Conservation (phyloP, 1,284 basidiomycete genomes). For the Xerocomus cyaneibrunnescens region DNA sequence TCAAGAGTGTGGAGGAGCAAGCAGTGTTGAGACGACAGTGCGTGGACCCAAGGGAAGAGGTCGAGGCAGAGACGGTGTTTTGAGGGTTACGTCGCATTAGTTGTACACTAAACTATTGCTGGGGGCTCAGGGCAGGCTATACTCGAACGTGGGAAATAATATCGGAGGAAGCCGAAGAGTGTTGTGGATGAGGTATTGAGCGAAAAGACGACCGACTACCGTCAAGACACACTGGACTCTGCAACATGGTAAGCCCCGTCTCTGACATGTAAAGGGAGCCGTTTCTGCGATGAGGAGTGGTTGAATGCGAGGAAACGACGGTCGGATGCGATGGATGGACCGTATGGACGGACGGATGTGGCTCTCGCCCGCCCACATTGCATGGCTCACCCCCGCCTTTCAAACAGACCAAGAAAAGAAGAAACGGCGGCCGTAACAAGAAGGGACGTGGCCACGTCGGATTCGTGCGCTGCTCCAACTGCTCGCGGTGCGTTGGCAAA, state of each 20-base stretch:
- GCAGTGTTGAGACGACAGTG: slow-evolving; percentile 24
- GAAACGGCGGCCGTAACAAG: slow-evolving; percentile 98
- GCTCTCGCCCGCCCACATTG: neutral
- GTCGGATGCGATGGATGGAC: slow-evolving; percentile 13
- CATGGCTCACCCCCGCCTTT: slow-evolving; percentile 3
- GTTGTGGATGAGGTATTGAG: slow-evolving; percentile 1
- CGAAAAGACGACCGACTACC: slow-evolving; percentile 20
- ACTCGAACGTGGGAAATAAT: slow-evolving; percentile 21
- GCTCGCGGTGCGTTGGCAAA: slow-evolving; percentile 91
- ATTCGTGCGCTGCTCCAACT: slow-evolving; percentile 98
- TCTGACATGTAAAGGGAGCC: neutral
- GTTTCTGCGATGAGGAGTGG: slow-evolving; percentile 2
- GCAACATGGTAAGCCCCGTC: slow-evolving; percentile 31
- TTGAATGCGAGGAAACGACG: neutral
- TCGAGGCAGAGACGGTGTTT: slow-evolving; percentile 27
- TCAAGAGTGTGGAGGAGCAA: slow-evolving; percentile 54
- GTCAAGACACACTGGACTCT: slow-evolving; percentile 22
- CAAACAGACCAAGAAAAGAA: slow-evolving; percentile 94
- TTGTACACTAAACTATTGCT: too few relatives aligned
- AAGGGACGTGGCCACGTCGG: slow-evolving; percentile 96
- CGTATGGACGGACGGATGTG: neutral
- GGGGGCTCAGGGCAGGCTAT: slow-evolving; percentile 32
- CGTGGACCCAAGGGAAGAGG: slow-evolving; percentile 25
- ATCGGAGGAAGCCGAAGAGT: slow-evolving; percentile 24
- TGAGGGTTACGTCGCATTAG: slow-evolving; percentile 4